Evolutionary conservation across 345 rosid species (phyloP).

Genomic region (Populus davidiana): DNA sequence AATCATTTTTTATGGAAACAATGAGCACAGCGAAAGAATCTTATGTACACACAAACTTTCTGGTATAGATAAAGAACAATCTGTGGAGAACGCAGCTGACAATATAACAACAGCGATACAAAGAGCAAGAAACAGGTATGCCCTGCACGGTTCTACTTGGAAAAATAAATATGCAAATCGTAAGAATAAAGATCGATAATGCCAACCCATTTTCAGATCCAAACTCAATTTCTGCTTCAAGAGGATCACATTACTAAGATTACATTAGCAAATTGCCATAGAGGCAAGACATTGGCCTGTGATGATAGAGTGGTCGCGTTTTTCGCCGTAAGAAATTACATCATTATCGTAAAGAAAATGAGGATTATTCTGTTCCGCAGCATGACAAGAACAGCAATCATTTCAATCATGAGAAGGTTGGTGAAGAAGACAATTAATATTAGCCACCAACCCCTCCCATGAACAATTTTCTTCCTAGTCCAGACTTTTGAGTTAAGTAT

Average conservation of each 20-base stretch:
- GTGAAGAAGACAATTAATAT: no score
- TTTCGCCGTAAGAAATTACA: no score
- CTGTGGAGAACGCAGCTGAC: background rate
- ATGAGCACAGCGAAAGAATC: slow-evolving; percentile 17
- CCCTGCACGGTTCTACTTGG: background rate
- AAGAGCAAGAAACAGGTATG: background rate
- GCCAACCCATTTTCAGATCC: slow-evolving; percentile 77
- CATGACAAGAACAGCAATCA: background rate
- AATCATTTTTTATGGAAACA: slow-evolving; percentile 54
- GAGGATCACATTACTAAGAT: slow-evolving; percentile 49
- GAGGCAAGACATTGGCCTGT: no score
- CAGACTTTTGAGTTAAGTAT: no score
- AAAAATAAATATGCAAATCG: background rate
- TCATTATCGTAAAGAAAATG: background rate
- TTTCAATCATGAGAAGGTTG: background rate
- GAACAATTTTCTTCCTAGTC: no score
- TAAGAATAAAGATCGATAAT: background rate
- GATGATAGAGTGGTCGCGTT: no score
- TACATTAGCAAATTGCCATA: no score
- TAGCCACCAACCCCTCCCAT: no score
- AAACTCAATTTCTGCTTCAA: slow-evolving; percentile 63
- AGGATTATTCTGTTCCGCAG: background rate
- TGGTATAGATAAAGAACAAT: slow-evolving; percentile 4
- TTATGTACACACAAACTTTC: background rate
- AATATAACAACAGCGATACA: background rate